Evolutionary conservation across 257 asterid species (phyloP).

Genomic region (Nyctanthes arbortristis): DNA sequence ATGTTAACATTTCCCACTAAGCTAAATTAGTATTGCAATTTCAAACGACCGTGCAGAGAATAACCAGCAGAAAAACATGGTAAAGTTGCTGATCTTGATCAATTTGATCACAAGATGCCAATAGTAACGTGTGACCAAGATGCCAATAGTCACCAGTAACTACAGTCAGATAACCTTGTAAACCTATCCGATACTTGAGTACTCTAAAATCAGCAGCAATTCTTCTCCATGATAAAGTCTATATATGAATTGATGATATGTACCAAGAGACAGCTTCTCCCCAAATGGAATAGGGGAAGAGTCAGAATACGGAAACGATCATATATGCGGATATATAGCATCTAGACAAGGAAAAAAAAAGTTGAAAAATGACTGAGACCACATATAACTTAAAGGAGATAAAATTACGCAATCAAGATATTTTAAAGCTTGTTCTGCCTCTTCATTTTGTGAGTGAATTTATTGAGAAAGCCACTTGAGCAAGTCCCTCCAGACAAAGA

Average conservation of each 20-base stretch:
- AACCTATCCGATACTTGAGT: background rate
- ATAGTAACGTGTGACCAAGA: background rate
- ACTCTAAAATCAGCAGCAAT: background rate
- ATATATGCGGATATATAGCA: too few relatives aligned
- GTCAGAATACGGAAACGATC: background rate
- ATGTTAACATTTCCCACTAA: too few relatives aligned
- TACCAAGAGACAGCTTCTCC: background rate
- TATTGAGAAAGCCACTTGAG: too few relatives aligned
- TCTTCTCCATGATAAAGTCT: background rate
- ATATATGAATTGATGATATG: background rate
- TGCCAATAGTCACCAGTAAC: background rate
- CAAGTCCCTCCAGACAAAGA: too few relatives aligned
- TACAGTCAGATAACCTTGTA: background rate
- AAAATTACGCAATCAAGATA: too few relatives aligned
- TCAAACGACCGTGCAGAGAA: slow-evolving; percentile 2
- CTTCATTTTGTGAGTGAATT: too few relatives aligned
- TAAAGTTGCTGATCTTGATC: slow-evolving; percentile 3
- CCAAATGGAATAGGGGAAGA: background rate
- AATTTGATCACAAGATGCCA: background rate
- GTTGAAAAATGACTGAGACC: background rate
- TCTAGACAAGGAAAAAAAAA: background rate
- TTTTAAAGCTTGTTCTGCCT: too few relatives aligned
- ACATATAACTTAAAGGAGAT: background rate
- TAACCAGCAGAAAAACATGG: background rate
- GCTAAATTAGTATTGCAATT: slow-evolving; percentile 5